These are phyloP conservation scores for Irpex sp. DNA, from an alignment of 1,284 basidiomycete species.

Conservation along the genomic window DNA sequence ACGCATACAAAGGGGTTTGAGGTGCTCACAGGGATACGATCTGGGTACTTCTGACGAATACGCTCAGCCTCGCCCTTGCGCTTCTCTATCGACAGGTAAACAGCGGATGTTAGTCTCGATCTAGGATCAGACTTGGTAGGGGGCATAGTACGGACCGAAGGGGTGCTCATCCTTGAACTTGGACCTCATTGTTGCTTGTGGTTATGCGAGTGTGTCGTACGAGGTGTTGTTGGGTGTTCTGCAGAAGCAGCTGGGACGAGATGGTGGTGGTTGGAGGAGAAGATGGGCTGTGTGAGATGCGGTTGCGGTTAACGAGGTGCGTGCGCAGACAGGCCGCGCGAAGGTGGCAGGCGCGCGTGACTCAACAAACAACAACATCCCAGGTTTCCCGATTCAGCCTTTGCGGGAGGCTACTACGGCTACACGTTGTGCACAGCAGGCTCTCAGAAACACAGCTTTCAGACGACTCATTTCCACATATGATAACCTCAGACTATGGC, in stretches of 20 bases:
- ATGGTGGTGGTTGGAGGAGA: slow-evolving; percentile 15
- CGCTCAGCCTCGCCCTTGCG: slow-evolving; percentile 97
- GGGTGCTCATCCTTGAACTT: slow-evolving; percentile 99
- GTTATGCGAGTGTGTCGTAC: neutral
- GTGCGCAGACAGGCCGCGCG: slow-evolving; percentile 23
- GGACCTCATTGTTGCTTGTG: slow-evolving; percentile 70
- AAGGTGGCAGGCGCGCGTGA: slow-evolving; percentile 22
- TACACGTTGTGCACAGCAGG: neutral
- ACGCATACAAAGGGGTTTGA: neutral
- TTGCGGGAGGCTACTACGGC: neutral
- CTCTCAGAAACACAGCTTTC: neutral
- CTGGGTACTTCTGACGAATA: slow-evolving; percentile 97
- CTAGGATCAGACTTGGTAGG: slow-evolving; percentile 12
- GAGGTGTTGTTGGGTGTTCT: slow-evolving; percentile 10
- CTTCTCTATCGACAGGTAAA: slow-evolving; percentile 67
- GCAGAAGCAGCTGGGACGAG: neutral
- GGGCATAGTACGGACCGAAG: slow-evolving; percentile 68
- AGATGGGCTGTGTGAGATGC: slow-evolving; percentile 17
- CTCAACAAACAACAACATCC: slow-evolving; percentile 30
- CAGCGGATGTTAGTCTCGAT: slow-evolving; percentile 25
- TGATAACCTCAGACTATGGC: no score
- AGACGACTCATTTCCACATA: no score
- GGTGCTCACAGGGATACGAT: slow-evolving; percentile 89
- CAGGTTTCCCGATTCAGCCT: slow-evolving; percentile 23
- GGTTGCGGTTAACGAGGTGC: slow-evolving; percentile 19